Conservation (phyloP, 2,329 filamentous ascomycete species). For the Calonectria leucothoes region DNA sequence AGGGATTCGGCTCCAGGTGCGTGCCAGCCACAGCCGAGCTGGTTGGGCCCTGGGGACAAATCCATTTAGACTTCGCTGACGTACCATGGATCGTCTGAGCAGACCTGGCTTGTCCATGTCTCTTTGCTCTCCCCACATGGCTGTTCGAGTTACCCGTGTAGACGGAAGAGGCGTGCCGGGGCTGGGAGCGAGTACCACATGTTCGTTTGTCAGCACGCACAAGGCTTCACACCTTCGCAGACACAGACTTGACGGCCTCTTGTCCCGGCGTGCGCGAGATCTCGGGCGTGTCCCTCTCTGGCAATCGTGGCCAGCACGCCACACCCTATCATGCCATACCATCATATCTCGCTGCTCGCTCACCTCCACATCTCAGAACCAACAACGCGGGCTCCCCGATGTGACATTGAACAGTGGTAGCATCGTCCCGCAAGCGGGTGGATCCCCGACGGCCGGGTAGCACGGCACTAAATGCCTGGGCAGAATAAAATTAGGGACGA, state of each 20-base stretch:
- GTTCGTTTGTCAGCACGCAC: neutral
- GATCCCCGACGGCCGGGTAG: conserved; percentile 19
- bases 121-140: conserved; percentile 17
- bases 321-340: no score
- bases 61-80: conserved; percentile 19
- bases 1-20: conserved; percentile 5
- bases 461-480: conserved; percentile 6
- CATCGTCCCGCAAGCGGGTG: conserved; percentile 22
- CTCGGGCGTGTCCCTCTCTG: neutral
- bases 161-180: conserved; percentile 36
- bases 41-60: conserved; percentile 18
- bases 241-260: neutral
- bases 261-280: neutral
- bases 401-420: conserved; percentile 24
- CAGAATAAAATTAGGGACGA: conserved; percentile 8
- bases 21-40: conserved; percentile 17
- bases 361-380: neutral
- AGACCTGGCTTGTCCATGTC: conserved; percentile 23
- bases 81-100: conserved; percentile 15
- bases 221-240: neutral
- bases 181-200: neutral
- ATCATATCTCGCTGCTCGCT: neutral
- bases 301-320: neutral
- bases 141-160: neutral
- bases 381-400: conserved; percentile 19